These are phyloP conservation scores for Aspergillus texensis DNA, from an alignment of 2,329 filamentous ascomycete genomes.

Conservation along the genomic window DNA sequence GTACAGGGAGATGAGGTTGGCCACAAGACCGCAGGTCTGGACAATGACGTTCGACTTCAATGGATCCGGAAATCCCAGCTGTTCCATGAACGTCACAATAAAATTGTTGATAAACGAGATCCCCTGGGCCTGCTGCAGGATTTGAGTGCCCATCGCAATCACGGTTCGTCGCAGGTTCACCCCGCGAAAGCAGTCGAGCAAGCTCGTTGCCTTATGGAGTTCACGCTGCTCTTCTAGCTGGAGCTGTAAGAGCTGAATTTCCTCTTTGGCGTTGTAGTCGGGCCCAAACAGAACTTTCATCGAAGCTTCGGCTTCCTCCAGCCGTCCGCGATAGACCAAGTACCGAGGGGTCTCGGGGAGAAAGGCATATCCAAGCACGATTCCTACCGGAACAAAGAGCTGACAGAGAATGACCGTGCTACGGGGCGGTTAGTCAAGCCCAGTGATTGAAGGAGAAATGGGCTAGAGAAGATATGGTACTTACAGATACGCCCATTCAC, in stretches of 20 bases:
- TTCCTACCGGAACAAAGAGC: neutral
- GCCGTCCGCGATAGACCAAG: neutral
- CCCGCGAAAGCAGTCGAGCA: neutral
- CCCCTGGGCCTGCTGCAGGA: constrained; percentile 10
- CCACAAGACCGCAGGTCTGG: neutral
- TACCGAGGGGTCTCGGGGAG: constrained; percentile 1
- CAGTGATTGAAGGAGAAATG: neutral
- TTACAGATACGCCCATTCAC: neutral
- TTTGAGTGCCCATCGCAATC: constrained; percentile 6
- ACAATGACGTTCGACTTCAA: constrained; percentile 7
- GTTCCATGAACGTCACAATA: constrained; percentile 15
- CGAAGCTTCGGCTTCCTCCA: neutral
- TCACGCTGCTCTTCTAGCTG: neutral
- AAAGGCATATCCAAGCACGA: neutral
- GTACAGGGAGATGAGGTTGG: neutral
- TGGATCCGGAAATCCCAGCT: constrained; percentile 10
- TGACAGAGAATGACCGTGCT: neutral
- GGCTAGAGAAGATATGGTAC: neutral
- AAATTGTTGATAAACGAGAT: constrained; percentile 14
- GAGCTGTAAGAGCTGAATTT: constrained; percentile 3
- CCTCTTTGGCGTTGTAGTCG: neutral
- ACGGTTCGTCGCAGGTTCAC: neutral
- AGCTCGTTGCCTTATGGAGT: neutral
- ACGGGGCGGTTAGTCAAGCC: neutral
- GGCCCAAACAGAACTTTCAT: constrained; percentile 1